Evolutionary conservation across 495 filamentous ascomycete genomes (phyloP), one percentile per base, ranked within the genome.

Genomic region (Xylaria nigripes): DNA sequence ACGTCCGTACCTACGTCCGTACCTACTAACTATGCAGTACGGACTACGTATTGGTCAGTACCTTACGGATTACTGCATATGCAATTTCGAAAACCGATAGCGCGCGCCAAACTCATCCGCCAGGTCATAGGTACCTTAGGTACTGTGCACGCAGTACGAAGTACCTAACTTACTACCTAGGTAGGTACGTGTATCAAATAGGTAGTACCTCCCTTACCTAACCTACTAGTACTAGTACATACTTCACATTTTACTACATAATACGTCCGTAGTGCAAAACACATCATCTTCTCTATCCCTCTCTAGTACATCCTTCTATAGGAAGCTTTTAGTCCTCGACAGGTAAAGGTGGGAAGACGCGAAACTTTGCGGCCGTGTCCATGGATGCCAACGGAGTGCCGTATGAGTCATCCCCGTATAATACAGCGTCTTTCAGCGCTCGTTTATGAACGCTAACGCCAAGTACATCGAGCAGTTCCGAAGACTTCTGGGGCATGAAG

Each of bases 401-500:
- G 70, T 95, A 97, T 6, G 71, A 70, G 41, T 67, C 59, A 71
- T 98, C 92, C 36, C 60, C 70, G 4, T 80, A 81, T 13, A 80
- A 54, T 60, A 65, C 46, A 25, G 82, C 76, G 76, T 82, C 65
- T 51, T 74, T 65, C 64, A 85, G 74, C 54, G 75, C 69, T 54
- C 86, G 75, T 59, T 76, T 75, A 41, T 80, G 77, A 13, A 64
- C 61, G n/a, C 73, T 70, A 16, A 97, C 90, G 9, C 86, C 83
- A 3, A 98, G 72, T 60, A 80, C 77, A 63, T 96, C 87, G 10
- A 97, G 76, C 43, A 97, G 62, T 59, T 84, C 75, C 30, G 70
- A 66, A 43, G 87, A 76, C 68, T 92, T 95, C n/a, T 68, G 75
- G 3, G 93, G 93, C 78, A 97, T 90, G 63, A 86, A 90, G 3